These are phyloP conservation scores for Paragyromitra xinjiangensis DNA, from an alignment of 495 filamentous ascomycete genomes.

Conservation along the genomic window DNA sequence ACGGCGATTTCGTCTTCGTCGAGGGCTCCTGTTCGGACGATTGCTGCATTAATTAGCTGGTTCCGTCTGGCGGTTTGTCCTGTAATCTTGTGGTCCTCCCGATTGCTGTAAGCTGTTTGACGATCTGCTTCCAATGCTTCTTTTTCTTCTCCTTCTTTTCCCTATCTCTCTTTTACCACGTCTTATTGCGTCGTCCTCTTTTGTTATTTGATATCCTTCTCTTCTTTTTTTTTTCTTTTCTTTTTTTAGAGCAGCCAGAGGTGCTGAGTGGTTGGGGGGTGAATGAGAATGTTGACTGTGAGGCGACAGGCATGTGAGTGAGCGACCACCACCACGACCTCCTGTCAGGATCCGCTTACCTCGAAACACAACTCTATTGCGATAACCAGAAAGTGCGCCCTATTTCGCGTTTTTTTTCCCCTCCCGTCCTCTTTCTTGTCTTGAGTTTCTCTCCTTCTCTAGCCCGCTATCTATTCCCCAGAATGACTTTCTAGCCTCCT, in stretches of 20 bases:
- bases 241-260: slow-evolving; percentile 42
- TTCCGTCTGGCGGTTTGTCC: slow-evolving; percentile 55
- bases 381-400: slow-evolving; percentile 18
- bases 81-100: slow-evolving; percentile 49
- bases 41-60: slow-evolving; percentile 56
- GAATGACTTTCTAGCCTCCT: slow-evolving; percentile 25
- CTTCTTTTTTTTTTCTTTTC: slow-evolving; percentile 37
- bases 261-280: slow-evolving; percentile 39
- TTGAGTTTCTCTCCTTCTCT: slow-evolving; percentile 17
- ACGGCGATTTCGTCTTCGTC: slow-evolving; percentile 55
- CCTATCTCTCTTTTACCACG: slow-evolving; percentile 42
- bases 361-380: slow-evolving; percentile 38
- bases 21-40: slow-evolving; percentile 53
- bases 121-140: slow-evolving; percentile 41
- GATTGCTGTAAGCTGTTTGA: slow-evolving; percentile 41
- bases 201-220: slow-evolving; percentile 24
- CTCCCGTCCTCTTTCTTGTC: no score
- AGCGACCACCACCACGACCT: slow-evolving; percentile 47
- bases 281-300: slow-evolving; percentile 51
- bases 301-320: slow-evolving; percentile 54
- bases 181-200: slow-evolving; percentile 40
- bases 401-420: slow-evolving; percentile 26
- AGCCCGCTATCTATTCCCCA: slow-evolving; percentile 38
- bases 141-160: slow-evolving; percentile 19
- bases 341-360: slow-evolving; percentile 54